Evolutionary conservation across 1,139 yeast species (phyloP).

Genomic region (Taphrina communis): DNA sequence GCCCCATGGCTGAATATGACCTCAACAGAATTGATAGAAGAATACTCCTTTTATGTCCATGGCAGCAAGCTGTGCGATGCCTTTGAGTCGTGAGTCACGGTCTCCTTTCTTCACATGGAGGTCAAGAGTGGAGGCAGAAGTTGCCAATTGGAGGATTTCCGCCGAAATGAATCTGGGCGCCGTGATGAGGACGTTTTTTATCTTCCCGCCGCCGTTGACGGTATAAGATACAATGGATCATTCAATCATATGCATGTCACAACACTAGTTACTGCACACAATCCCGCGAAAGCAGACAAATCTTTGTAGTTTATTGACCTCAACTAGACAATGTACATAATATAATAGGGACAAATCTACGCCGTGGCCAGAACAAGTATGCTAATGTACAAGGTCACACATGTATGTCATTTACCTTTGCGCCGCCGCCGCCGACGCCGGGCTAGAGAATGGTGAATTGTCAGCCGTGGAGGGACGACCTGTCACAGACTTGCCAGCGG

Average conservation of each 20-base stretch:
- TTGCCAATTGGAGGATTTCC: slow-evolving; percentile 1
- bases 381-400: background rate
- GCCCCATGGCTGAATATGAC: no score
- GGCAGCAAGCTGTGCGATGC: no score
- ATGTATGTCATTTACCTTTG: background rate
- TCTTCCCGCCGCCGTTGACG: background rate
- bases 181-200: no score
- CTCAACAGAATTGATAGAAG: no score
- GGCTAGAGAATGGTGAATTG: background rate
- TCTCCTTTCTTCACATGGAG: slow-evolving; percentile 7
- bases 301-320: background rate
- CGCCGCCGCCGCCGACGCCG: background rate
- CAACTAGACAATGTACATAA: background rate
- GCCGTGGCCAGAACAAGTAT: slow-evolving; percentile 2
- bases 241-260: background rate
- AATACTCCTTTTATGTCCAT: no score
- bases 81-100: background rate
- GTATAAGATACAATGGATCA: background rate
- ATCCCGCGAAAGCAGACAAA: no score
- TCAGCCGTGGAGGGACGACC: background rate
- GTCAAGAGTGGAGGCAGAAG: background rate
- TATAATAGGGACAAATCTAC: background rate
- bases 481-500: background rate
- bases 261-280: no score
- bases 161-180: slow-evolving; percentile 6